A percentile compares a stretch with the other conserved stretches of the same genome.
Evolutionary conservation across 139 green algal species (phyloP).

Genomic region (Tetradesmus lagerheimii): DNA sequence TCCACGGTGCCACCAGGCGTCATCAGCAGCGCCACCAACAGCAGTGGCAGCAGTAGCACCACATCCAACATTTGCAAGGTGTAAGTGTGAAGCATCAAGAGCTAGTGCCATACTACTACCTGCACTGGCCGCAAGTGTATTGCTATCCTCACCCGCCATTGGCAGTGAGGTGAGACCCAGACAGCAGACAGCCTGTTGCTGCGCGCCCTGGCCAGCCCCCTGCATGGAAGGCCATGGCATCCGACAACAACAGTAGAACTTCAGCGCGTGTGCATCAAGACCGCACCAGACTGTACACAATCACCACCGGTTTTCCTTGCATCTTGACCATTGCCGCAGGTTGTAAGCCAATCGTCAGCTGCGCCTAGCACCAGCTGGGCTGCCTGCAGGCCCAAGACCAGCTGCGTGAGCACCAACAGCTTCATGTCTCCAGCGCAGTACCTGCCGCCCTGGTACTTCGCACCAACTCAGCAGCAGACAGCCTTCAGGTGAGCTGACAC

Average conservation of each 20-base stretch:
- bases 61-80: not conserved
- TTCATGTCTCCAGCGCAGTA: slow-evolving; percentile 57
- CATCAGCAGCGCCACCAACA: no score
- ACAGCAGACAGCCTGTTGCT: no score
- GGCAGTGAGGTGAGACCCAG: not conserved
- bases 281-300: no score
- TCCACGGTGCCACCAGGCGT: not conserved
- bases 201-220: no score
- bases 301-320: not conserved
- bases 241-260: no score
- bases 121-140: not conserved
- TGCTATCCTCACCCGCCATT: not conserved
- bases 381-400: not conserved
- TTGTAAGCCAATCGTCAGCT: not conserved
- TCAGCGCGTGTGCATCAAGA: no score
- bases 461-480: not conserved
- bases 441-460: slow-evolving; percentile 55
- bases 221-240: no score
- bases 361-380: not conserved
- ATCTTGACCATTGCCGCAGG: not conserved
- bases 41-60: not conserved
- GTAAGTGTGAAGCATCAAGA: not conserved
- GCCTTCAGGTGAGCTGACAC: slow-evolving; percentile 39
- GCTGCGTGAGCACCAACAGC: slow-evolving; percentile 56
- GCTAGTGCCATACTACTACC: not conserved